Base-by-base conservation (phyloP, 2,329 filamentous ascomycete species). In the Pseudonectria buxi region DNA sequence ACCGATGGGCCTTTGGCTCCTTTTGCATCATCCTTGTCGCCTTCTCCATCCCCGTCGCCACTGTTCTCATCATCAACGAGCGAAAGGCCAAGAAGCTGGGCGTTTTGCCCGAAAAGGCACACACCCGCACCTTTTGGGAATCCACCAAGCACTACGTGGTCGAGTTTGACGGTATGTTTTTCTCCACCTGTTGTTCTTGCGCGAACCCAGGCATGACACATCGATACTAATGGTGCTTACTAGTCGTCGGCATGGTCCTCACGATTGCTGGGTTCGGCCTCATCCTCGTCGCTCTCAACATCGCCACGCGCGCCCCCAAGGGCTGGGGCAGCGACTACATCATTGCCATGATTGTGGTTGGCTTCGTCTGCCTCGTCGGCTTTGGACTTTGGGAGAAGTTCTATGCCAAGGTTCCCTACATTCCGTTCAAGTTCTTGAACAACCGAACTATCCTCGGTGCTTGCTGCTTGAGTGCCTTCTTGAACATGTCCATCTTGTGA, bases 21-120 rank as follows among this genome's bases (percentile, higher is more conserved):
- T 85, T 81, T 58, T 68, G 72, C 26, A 78, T 86, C 45, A 70
- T 83, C 40, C 62, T 78, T 5, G 78, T 79, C 2, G 61, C 73
- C 27, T 70, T 79, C 33, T 72, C 72, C 32, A 45, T 76, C 15
- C 81, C 81, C 0, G 64, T 84, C 15, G 71, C 73, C 24, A 51
- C 65, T 14, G 59, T 81, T 12, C 63, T 82, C 43, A 60, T 71
- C 36, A 57, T 66, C 48, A 76, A 78, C 48, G 69, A 75, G 37
- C 60, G 59, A 28, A 76, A 76, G 53, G 78, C 78, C 9, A 65
- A 65, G 50, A 66, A 65, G 34, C 49, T 65, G 13, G 75, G 74
- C 0, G 47, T 72, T 2, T 46, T 71, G 13, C 46, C 57, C 4
- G 55, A 60, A 25, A 44, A 33, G 37, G 56, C 3, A 60, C 60